A percentile compares a stretch with the other conserved stretches of the same genome.
Evolutionary conservation across 148 eudicot species (phyloP).

Genomic region (Dysphania ambrosioides): DNA sequence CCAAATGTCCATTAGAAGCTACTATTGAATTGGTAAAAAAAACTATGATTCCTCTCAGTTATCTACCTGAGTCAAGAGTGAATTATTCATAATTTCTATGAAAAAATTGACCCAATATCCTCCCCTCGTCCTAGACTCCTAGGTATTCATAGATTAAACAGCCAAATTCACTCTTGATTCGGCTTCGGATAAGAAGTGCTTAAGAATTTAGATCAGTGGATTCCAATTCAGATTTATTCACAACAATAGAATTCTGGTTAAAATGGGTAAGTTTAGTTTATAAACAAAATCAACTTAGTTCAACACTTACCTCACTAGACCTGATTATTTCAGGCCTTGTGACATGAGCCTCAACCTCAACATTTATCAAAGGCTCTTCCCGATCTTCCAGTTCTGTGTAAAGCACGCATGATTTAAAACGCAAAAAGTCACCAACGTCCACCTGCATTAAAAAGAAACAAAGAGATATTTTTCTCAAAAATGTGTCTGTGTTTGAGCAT

Average conservation of each 20-base stretch:
- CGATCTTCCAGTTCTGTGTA: constrained; percentile 75
- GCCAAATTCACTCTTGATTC: neutral
- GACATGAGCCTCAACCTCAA: constrained; percentile 97
- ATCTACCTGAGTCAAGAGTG: neutral
- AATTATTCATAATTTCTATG: neutral
- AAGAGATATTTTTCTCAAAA: neutral
- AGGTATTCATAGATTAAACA: too few species aligned
- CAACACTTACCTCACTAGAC: constrained; percentile 76
- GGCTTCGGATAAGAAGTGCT: neutral
- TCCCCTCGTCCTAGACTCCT: too few species aligned
- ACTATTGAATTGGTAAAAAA: neutral
- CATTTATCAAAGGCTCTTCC: constrained; percentile 72
- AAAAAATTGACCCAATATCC: neutral
- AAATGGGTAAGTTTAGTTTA: neutral
- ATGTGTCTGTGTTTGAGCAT: too few species aligned
- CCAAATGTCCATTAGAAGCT: neutral
- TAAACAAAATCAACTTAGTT: neutral
- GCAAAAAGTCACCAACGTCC: constrained; percentile 94
- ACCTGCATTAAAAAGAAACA: constrained; percentile 48
- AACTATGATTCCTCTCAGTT: neutral
- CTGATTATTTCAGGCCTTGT: constrained; percentile 87
- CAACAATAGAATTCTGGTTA: neutral
- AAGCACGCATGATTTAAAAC: constrained; percentile 85
- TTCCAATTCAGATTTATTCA: neutral
- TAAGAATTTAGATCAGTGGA: neutral